Conservation (phyloP, 768 basidiomycete species). For the Mycena floridula region DNA sequence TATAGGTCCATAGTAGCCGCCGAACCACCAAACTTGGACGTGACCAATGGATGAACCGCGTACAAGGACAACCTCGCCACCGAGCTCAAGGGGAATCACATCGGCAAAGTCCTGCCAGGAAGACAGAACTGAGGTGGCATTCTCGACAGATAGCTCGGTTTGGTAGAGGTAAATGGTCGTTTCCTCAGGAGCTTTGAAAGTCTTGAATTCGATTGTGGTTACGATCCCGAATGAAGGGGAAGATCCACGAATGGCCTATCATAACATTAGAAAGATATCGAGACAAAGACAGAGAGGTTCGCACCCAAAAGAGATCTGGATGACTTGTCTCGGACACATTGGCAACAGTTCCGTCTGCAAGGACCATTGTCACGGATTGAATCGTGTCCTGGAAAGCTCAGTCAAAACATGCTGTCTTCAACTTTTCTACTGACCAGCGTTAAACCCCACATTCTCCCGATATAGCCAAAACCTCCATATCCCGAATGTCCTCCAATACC, state of each 20-base stretch:
- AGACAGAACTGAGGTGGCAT: conserved; percentile 3
- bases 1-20: conserved; percentile 7
- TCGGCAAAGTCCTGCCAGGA: conserved; percentile 7
- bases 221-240: conserved; percentile 10
- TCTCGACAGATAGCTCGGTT: conserved; percentile 5
- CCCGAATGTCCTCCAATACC: conserved; percentile 33
- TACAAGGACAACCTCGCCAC: conserved; percentile 7
- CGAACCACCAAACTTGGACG: conserved; percentile 5
- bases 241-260: conserved; percentile 8
- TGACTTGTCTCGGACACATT: conserved; percentile 13
- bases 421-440: no score
- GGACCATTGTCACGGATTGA: conserved; percentile 17
- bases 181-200: conserved; percentile 2
- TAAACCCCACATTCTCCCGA: conserved; percentile 23
- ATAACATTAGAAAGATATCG: not conserved
- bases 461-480: conserved; percentile 20
- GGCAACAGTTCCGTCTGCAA: conserved; percentile 20
- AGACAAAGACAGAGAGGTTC: not conserved
- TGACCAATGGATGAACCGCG: conserved; percentile 4
- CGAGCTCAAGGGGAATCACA: conserved; percentile 4
- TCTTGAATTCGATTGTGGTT: conserved; percentile 5
- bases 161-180: conserved; percentile 1
- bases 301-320: conserved; percentile 23
- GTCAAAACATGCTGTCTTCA: no score
- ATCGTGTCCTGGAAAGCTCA: no score